Percentiles rank a stretch among this genome's conserved stretches.
Evolutionary conservation across 179 eudicot species (phyloP).

Genomic region (Beta macrorhiza): DNA sequence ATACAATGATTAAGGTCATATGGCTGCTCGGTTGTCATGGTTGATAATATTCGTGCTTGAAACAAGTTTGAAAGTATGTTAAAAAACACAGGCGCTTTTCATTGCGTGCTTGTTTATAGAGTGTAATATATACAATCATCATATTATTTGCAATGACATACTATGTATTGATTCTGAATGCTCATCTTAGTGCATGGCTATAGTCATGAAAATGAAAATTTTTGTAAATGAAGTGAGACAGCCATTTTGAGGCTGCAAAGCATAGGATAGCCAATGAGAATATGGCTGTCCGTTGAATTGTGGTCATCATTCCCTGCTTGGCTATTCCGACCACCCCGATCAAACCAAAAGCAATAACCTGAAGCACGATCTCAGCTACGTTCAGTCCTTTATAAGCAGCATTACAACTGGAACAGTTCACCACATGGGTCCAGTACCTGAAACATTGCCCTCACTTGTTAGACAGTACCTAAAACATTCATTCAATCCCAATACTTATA

Average conservation of each 20-base stretch:
- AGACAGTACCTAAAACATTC: no score
- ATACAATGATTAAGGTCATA: no score
- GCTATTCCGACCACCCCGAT: constrained; percentile 54
- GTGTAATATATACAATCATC: background rate
- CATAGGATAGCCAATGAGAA: constrained; percentile 53
- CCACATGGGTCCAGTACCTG: constrained; percentile 84
- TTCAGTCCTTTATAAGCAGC: constrained; percentile 58
- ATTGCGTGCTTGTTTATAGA: background rate
- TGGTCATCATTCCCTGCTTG: constrained; percentile 43
- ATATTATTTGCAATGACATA: background rate
- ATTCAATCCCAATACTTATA: no score
- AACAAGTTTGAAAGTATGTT: no score
- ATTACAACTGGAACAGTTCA: constrained; percentile 69
- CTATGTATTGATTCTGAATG: background rate
- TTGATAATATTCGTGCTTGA: no score
- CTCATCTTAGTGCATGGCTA: constrained; percentile 48
- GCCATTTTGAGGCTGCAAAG: constrained; percentile 69
- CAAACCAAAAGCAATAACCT: constrained; percentile 47
- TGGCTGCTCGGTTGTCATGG: no score
- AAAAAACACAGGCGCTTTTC: background rate
- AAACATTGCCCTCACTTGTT: constrained; percentile 11
- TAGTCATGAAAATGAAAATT: constrained; percentile 73
- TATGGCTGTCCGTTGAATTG: constrained; percentile 33
- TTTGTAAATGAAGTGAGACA: constrained; percentile 66
- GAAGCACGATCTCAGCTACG: constrained; percentile 49